phyloP scores from a whole-genome alignment of 2,329 filamentous ascomycete genomes.

The Diaporthe humulicola region DNA sequence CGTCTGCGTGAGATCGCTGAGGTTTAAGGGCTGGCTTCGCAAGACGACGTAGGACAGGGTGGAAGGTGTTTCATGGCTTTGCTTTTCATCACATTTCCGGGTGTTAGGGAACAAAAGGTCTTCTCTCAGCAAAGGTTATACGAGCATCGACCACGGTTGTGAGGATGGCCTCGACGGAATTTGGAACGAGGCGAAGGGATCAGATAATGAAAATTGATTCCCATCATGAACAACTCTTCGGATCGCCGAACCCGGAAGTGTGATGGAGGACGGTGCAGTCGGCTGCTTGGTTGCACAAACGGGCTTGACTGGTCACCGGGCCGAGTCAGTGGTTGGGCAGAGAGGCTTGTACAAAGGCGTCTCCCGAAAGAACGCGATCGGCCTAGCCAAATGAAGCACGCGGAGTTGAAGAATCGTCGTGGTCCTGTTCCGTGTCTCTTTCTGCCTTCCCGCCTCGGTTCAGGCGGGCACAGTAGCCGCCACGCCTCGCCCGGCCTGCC shows the following conservation, averaged over 20 bases:
- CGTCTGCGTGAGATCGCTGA: slow-evolving; percentile 97
- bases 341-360: slow-evolving; percentile 5
- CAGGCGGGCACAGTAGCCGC: not conserved
- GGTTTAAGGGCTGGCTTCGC: slow-evolving; percentile 73
- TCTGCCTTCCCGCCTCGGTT: not conserved
- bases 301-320: not conserved
- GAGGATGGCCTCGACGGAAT: slow-evolving; percentile 47
- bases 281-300: not conserved
- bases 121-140: slow-evolving; percentile 39
- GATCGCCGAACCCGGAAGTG: not conserved
- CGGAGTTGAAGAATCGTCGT: not conserved
- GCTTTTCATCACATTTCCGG: slow-evolving; percentile 42
- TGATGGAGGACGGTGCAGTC: not conserved
- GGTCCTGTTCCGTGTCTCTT: not conserved
- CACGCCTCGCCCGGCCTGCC: not conserved
- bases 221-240: slow-evolving; percentile 38
- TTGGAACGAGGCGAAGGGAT: slow-evolving; percentile 39
- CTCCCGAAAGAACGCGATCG: not conserved
- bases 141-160: slow-evolving; percentile 38
- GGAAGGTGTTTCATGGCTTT: slow-evolving; percentile 42
- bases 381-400: slow-evolving; percentile 23
- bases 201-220: slow-evolving; percentile 39
- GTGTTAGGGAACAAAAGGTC: slow-evolving; percentile 41
- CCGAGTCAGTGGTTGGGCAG: not conserved
- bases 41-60: slow-evolving; percentile 39